Evolutionary conservation across 2,329 filamentous ascomycete species (phyloP).

Genomic region (Penicillium griseofulvum): DNA sequence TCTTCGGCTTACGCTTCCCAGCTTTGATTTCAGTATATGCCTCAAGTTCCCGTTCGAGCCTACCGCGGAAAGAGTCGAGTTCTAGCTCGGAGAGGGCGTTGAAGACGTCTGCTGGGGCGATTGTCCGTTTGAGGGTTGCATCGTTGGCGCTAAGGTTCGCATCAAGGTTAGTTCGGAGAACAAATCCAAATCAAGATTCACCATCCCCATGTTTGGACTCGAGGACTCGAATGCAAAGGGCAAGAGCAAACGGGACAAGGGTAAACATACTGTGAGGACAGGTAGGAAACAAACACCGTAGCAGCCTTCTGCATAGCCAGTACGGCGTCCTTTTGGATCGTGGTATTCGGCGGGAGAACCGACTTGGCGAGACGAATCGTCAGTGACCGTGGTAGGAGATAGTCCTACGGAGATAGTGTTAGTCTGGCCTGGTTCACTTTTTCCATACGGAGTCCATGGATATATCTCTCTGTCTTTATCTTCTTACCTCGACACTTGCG

Average conservation of each 20-base stretch:
- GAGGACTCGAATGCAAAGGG: background rate
- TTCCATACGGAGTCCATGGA: background rate
- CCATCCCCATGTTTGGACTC: background rate
- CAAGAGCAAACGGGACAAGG: background rate
- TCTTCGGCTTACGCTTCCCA: slow-evolving; percentile 47
- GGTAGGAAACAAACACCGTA: slow-evolving; percentile 65
- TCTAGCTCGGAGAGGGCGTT: slow-evolving; percentile 60
- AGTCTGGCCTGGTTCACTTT: background rate
- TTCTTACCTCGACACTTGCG: slow-evolving; percentile 42
- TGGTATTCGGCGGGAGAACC: slow-evolving; percentile 62
- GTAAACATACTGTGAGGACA: slow-evolving; percentile 55
- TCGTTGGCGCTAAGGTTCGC: slow-evolving; percentile 55
- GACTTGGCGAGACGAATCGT: slow-evolving; percentile 62
- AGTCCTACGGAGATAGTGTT: slow-evolving; percentile 46
- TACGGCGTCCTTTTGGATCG: slow-evolving; percentile 64
- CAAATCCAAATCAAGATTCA: background rate
- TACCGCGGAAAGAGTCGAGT: slow-evolving; percentile 57
- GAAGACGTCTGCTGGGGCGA: slow-evolving; percentile 60
- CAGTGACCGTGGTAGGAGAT: slow-evolving; percentile 61
- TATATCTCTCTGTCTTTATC: background rate
- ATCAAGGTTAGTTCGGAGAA: slow-evolving; percentile 6
- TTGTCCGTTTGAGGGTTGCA: slow-evolving; percentile 60
- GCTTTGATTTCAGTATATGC: slow-evolving; percentile 46
- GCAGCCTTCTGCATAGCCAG: slow-evolving; percentile 64
- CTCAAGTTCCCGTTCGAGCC: slow-evolving; percentile 59